A percentile compares a stretch with the other conserved stretches of the same genome.
Evolutionary conservation across 1,284 basidiomycete species (phyloP).

Genomic region (Cryptococcus floricola): DNA sequence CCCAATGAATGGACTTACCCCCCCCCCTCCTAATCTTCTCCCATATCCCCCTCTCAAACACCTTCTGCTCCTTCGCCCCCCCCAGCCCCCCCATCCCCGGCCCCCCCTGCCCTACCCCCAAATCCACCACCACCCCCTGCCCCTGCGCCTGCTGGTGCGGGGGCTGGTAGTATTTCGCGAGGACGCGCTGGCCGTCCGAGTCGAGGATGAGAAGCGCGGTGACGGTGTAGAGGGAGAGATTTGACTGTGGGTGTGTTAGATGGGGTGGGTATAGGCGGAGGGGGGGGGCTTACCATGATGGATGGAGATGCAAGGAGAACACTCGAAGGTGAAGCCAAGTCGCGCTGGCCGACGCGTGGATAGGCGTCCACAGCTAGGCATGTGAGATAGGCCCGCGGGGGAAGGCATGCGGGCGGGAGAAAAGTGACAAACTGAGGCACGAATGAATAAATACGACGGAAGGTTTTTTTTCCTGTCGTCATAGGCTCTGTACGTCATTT

Average conservation of each 20-base stretch:
- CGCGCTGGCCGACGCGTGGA: background rate
- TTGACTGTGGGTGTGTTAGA: conserved; percentile 51
- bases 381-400: background rate
- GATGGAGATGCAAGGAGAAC: background rate
- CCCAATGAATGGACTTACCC: conserved; percentile 56
- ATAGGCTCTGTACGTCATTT: background rate
- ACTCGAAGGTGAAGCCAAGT: background rate
- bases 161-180: conserved; percentile 85
- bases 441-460: background rate
- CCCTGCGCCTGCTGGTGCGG: conserved; percentile 56
- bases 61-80: conserved; percentile 85
- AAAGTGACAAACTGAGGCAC: conserved; percentile 6
- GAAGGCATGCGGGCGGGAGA: background rate
- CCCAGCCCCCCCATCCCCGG: conserved; percentile 45
- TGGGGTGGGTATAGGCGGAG: background rate
- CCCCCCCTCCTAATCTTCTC: conserved; percentile 90
- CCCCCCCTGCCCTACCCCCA: conserved; percentile 40
- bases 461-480: background rate
- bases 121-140: conserved; percentile 49
- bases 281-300: conserved; percentile 4
- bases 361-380: conserved; percentile 2
- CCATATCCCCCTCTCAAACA: conserved; percentile 92
- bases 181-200: conserved; percentile 85
- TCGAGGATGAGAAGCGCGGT: conserved; percentile 89
- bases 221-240: conserved; percentile 80